These are phyloP conservation scores for Nakazawaea laoshanensis DNA, from an alignment of 805 yeast species.

Conservation along the genomic window DNA sequence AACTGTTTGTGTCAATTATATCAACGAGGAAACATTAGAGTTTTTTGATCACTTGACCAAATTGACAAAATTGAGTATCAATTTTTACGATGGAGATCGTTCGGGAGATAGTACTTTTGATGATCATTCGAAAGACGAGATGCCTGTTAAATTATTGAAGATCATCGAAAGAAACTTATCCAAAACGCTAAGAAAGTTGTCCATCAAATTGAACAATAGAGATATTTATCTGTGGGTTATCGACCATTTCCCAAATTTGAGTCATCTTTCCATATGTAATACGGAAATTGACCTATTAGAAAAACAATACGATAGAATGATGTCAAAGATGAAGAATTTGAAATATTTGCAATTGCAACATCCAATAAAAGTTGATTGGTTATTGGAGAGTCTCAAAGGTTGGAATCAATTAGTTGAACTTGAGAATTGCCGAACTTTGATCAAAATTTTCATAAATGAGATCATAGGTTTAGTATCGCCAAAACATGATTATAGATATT, in stretches of 20 bases:
- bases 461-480: constrained; percentile 1
- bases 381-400: background rate
- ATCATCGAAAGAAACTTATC: background rate
- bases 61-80: constrained; percentile 1
- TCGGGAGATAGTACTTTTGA: too few relatives aligned
- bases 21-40: constrained; percentile 1
- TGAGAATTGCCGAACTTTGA: background rate
- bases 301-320: too few relatives aligned
- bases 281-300: too few relatives aligned
- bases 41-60: background rate
- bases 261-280: constrained; percentile 2
- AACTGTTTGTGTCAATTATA: background rate
- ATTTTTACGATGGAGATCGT: background rate
- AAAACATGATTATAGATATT: constrained; percentile 3
- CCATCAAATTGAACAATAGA: constrained; percentile 1
- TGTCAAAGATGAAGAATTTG: too few relatives aligned
- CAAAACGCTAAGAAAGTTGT: constrained; percentile 1
- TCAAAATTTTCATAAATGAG: constrained; percentile 1
- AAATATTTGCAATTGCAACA: constrained; percentile 2
- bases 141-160: background rate
- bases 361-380: background rate
- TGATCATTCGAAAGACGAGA: background rate
- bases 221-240: background rate
- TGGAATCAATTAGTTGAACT: background rate
- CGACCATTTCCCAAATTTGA: background rate